These are phyloP conservation scores for Hapsidospora chrysogenum DNA, from an alignment of 495 filamentous ascomycete species.

Conservation along the genomic window DNA sequence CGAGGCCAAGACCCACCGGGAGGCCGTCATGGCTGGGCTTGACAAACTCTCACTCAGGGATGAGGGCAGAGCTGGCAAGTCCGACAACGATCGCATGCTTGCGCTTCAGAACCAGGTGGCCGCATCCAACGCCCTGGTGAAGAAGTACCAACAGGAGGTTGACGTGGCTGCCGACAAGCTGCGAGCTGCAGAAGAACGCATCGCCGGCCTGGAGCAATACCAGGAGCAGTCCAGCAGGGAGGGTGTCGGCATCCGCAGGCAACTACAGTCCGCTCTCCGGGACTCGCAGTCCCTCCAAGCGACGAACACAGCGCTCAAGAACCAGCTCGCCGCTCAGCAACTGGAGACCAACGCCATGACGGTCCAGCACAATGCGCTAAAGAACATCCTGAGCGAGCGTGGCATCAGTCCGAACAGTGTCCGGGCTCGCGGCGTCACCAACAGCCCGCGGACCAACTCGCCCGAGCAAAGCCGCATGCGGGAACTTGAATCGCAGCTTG, in stretches of 20 bases:
- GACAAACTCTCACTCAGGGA: slow-evolving; percentile 47
- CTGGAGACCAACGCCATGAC: slow-evolving; percentile 77
- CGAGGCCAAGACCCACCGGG: slow-evolving; percentile 73
- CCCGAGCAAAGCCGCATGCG: slow-evolving; percentile 69
- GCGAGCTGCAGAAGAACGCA: slow-evolving; percentile 82
- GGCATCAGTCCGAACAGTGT: slow-evolving; percentile 51
- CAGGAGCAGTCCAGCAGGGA: slow-evolving; percentile 94
- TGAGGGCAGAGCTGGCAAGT: slow-evolving; percentile 28
- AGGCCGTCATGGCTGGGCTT: slow-evolving; percentile 68
- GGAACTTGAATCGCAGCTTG: slow-evolving; percentile 83
- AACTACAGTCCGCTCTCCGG: slow-evolving; percentile 66
- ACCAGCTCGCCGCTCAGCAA: slow-evolving; percentile 64
- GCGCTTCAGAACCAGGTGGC: slow-evolving; percentile 68
- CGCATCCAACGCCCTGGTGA: slow-evolving; percentile 60
- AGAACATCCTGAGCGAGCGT: slow-evolving; percentile 79
- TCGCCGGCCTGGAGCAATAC: slow-evolving; percentile 88
- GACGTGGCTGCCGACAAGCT: slow-evolving; percentile 78
- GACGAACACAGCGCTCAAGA: slow-evolving; percentile 60
- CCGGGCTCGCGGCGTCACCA: slow-evolving; percentile 27
- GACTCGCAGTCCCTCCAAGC: slow-evolving; percentile 63
- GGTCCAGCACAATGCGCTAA: slow-evolving; percentile 82
- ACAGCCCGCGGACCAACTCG: slow-evolving; percentile 55
- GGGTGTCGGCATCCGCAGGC: slow-evolving; percentile 70
- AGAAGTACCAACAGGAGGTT: slow-evolving; percentile 79
- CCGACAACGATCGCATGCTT: slow-evolving; percentile 56